Evolutionary conservation across 2,329 filamentous ascomycete species (phyloP).

Genomic region (Fusarium sambucinum): DNA sequence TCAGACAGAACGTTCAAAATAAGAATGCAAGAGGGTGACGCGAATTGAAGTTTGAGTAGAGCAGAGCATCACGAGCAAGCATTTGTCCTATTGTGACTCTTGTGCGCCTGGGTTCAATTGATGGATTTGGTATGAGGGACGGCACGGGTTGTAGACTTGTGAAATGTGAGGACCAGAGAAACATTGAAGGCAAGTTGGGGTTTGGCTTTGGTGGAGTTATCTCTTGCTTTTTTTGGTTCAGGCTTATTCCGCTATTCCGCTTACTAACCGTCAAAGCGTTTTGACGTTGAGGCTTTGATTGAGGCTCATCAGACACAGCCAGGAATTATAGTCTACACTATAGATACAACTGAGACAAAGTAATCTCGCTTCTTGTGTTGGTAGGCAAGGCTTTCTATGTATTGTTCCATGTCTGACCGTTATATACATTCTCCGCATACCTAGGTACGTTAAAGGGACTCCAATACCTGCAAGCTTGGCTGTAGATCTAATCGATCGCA

Average conservation of each 20-base stretch:
- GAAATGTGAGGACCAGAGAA: constrained; percentile 21
- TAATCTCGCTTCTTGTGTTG: neutral
- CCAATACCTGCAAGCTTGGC: neutral
- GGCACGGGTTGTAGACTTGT: constrained; percentile 14
- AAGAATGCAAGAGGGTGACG: neutral
- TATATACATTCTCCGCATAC: too few relatives aligned
- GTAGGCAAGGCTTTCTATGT: neutral
- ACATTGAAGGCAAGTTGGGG: constrained; percentile 5
- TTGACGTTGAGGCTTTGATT: neutral
- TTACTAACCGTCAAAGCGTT: neutral
- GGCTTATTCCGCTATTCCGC: neutral
- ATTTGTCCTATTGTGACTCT: neutral
- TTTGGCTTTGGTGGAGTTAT: constrained; percentile 4
- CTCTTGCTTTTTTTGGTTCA: constrained; percentile 8
- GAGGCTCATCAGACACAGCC: neutral
- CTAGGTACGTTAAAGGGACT: neutral
- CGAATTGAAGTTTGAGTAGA: constrained; percentile 1
- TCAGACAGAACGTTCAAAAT: neutral
- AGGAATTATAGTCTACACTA: neutral
- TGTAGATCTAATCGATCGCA: constrained; percentile 1
- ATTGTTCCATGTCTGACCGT: too few relatives aligned
- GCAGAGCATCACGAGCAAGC: constrained; percentile 8
- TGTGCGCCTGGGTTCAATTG: neutral
- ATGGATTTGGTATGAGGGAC: constrained; percentile 16
- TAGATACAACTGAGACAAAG: neutral